Conservation (phyloP, 192 early-diverging fungal genomes). For the Umbelopsis ramanniana region DNA sequence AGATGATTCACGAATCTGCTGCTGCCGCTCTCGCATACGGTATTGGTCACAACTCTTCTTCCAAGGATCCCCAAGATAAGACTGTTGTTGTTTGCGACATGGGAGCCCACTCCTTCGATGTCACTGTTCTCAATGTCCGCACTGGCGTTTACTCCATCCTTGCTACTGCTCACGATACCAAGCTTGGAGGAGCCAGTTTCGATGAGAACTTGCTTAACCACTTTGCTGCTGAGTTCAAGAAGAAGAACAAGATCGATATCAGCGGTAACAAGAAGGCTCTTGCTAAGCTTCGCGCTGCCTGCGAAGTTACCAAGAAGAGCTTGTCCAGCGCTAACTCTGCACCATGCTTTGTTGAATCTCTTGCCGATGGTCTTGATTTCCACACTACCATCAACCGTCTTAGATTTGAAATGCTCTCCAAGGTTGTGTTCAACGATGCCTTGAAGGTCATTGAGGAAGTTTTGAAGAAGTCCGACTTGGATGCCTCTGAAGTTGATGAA, state of each 20-base stretch:
- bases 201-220: conserved; percentile 83
- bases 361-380: conserved; percentile 91
- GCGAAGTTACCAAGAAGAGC: conserved; percentile 92
- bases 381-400: conserved; percentile 81
- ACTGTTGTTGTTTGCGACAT: conserved; percentile 87
- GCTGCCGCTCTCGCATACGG: conserved; percentile 91
- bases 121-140: conserved; percentile 76
- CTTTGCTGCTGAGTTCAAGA: conserved; percentile 87
- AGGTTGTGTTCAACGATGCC: conserved; percentile 74
- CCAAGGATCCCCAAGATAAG: conserved; percentile 67
- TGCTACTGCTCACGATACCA: conserved; percentile 73
- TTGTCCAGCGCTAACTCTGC: conserved; percentile 79
- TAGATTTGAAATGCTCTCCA: conserved; percentile 89
- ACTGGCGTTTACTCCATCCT: conserved; percentile 77
- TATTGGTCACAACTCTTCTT: conserved; percentile 54
- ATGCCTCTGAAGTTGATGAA: conserved; percentile 76
- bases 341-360: conserved; percentile 91
- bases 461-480: conserved; percentile 69
- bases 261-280: conserved; percentile 73
- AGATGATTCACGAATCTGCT: conserved; percentile 87
- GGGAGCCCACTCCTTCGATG: conserved; percentile 79
- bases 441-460: conserved; percentile 67
- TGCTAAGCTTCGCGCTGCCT: conserved; percentile 82
- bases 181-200: conserved; percentile 85
- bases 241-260: conserved; percentile 83